Evolutionary conservation across 352 stramenopile species (phyloP).

Genomic region (Phytopythium mirpurense): DNA sequence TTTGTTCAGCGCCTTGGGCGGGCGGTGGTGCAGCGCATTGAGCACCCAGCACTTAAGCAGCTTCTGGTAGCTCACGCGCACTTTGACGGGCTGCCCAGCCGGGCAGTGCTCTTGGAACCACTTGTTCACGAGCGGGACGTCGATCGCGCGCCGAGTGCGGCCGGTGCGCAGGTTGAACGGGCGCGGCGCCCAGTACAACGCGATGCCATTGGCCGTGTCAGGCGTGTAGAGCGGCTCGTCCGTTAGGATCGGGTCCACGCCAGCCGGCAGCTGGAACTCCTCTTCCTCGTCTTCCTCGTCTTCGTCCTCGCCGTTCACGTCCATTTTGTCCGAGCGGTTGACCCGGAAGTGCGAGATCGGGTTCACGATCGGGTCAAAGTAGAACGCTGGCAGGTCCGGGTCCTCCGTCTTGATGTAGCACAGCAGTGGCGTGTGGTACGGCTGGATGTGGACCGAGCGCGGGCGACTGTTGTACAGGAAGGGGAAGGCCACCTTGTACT

Average conservation of each 20-base stretch:
- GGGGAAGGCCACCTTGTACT: conserved; percentile 99
- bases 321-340: conserved; percentile 60
- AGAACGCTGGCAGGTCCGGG: conserved; percentile 94
- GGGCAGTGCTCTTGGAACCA: conserved; percentile 99
- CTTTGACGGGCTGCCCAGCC: conserved; percentile 98
- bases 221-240: conserved; percentile 94
- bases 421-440: conserved; percentile 95
- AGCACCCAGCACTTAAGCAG: conserved; percentile 99
- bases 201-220: conserved; percentile 95
- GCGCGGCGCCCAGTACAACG: conserved; percentile 96
- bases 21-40: conserved; percentile 95
- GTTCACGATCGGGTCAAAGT: conserved; percentile 97
- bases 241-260: conserved; percentile 89
- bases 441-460: conserved; percentile 91
- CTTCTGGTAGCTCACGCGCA: conserved; percentile 99
- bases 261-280: conserved; percentile 85
- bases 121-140: conserved; percentile 98
- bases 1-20: conserved; percentile 95
- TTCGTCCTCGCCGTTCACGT: conserved; percentile 36
- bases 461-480: conserved; percentile 99
- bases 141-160: conserved; percentile 93
- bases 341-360: conserved; percentile 94
- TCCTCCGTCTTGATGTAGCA: conserved; percentile 97
- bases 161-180: conserved; percentile 98
- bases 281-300: conserved; percentile 86